These are phyloP conservation scores for Lathyrus sativus DNA, from an alignment of 306 rosid species.

Conservation along the genomic window DNA sequence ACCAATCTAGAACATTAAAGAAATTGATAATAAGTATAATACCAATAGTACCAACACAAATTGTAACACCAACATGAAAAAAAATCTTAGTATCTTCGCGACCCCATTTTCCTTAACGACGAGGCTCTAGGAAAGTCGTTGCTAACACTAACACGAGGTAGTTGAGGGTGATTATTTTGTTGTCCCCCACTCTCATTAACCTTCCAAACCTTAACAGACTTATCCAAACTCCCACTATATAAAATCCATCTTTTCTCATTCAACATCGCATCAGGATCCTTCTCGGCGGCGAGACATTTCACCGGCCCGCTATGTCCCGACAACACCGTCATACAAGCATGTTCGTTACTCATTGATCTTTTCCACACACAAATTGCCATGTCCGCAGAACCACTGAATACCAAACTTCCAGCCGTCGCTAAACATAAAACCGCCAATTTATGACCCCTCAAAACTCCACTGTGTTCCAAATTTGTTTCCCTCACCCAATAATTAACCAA, in stretches of 20 bases:
- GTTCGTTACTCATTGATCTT: constrained; percentile 48
- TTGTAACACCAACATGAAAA: background rate
- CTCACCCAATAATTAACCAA: constrained; percentile 67
- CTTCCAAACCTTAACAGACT: constrained; percentile 88
- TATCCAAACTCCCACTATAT: constrained; percentile 93
- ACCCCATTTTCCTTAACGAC: constrained; percentile 46
- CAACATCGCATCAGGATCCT: constrained; percentile 39
- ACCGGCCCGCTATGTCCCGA: constrained; percentile 85
- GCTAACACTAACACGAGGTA: constrained; percentile 7
- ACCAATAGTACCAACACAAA: background rate
- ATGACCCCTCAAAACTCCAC: constrained; percentile 66
- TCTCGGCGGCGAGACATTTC: constrained; percentile 78
- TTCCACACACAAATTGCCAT: constrained; percentile 86
- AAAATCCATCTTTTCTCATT: constrained; percentile 61
- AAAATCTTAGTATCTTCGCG: constrained; percentile 35
- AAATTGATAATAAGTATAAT: background rate
- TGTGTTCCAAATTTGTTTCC: constrained; percentile 50
- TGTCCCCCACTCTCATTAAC: constrained; percentile 50
- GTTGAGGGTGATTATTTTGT: constrained; percentile 6
- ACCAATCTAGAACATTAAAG: background rate
- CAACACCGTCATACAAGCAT: constrained; percentile 47
- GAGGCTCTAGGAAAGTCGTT: constrained; percentile 38
- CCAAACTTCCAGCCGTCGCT: constrained; percentile 56
- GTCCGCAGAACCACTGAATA: constrained; percentile 87
- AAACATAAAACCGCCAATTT: constrained; percentile 77